Evolutionary conservation across 768 basidiomycete species (phyloP).

Genomic region (Inosperma sp.): DNA sequence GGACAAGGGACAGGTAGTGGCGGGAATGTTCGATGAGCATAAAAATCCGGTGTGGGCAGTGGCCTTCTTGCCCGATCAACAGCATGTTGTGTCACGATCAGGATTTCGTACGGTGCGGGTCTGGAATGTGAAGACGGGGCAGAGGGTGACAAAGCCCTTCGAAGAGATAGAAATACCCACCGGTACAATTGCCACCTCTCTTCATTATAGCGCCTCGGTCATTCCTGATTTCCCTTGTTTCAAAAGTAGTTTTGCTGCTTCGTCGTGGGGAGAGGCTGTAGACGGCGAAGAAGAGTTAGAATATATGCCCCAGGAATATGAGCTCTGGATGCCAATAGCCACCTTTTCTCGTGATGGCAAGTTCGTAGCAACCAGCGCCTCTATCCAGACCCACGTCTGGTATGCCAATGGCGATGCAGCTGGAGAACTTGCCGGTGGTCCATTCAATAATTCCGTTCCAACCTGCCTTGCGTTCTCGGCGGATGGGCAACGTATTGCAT

Average conservation of each 20-base stretch:
- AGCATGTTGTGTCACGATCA: slow-evolving; percentile 10
- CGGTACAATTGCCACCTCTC: not conserved
- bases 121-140: slow-evolving; percentile 8
- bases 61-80: not conserved
- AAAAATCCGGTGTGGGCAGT: slow-evolving; percentile 4
- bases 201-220: too few relatives aligned
- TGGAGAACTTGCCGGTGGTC: not conserved
- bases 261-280: too few relatives aligned
- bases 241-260: too few relatives aligned
- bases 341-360: too few relatives aligned
- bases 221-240: too few relatives aligned
- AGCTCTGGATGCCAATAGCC: too few relatives aligned
- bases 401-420: not conserved
- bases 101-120: slow-evolving; percentile 6
- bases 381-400: too few relatives aligned
- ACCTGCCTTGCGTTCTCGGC: slow-evolving; percentile 5
- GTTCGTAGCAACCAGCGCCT: too few relatives aligned
- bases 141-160: not conserved
- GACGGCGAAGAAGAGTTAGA: too few relatives aligned
- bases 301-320: too few relatives aligned
- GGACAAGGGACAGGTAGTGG: not conserved
- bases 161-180: not conserved
- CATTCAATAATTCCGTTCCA: not conserved
- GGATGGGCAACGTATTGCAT: not conserved
- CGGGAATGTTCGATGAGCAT: not conserved